A percentile compares a stretch with the other conserved stretches of the same genome.
Conservation (phyloP, 176 grass and related monocot genomes). For the Phyllostachys edulis region DNA sequence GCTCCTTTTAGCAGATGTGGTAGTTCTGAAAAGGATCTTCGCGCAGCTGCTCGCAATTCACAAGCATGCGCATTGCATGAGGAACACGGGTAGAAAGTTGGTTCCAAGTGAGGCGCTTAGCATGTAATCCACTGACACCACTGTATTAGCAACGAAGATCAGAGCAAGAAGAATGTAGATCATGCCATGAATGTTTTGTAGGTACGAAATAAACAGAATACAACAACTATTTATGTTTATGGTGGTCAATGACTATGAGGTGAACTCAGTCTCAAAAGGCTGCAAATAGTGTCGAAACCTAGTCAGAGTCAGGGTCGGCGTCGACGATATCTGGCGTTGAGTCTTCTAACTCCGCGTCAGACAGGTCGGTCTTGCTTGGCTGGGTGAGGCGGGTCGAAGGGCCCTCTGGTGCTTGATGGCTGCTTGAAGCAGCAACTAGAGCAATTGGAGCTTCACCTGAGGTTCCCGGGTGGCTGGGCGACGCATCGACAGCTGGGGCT, state of each 20-base stretch:
- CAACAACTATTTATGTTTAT: not conserved
- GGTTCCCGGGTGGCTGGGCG: conserved; percentile 17
- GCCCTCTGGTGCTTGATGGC: conserved; percentile 9
- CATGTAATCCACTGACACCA: too few relatives aligned
- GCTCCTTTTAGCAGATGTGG: too few relatives aligned
- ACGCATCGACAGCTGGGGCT: not conserved
- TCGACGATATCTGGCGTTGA: conserved; percentile 59
- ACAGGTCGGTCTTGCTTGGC: conserved; percentile 32
- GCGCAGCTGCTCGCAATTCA: too few relatives aligned
- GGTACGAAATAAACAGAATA: not conserved
- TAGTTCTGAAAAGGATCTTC: too few relatives aligned
- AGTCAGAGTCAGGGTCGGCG: conserved; percentile 64
- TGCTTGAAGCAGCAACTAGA: not conserved
- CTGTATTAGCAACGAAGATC: too few relatives aligned
- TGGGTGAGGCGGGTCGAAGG: not conserved
- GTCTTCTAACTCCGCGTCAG: conserved; percentile 61
- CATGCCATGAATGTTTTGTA: not conserved
- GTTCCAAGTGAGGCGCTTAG: too few relatives aligned
- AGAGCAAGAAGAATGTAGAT: too few relatives aligned
- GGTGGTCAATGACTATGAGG: not conserved
- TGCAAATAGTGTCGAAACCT: not conserved
- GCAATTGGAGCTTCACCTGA: not conserved
- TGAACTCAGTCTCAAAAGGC: not conserved
- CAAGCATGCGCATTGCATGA: too few relatives aligned
- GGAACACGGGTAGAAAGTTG: too few relatives aligned